Evolutionary conservation across 306 rosid genomes (phyloP), one percentile per base, ranked within the genome.

Genomic region (Dalbergia cochinchinensis): DNA sequence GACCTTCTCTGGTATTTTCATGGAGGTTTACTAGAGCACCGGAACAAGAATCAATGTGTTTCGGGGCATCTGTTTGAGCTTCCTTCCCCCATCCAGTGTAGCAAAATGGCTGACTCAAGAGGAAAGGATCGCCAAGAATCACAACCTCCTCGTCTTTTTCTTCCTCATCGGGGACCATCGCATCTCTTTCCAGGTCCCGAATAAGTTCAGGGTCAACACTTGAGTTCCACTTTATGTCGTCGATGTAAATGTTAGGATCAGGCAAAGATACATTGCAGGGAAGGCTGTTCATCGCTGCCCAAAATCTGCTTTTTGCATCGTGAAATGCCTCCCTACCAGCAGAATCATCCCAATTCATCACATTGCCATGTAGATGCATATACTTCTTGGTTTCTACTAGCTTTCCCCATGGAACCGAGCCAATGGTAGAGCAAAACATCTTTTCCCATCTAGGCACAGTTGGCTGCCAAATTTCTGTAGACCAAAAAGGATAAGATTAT

Each of bases 391-490:
- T 80, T 61, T 92, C 97, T 78, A 90, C 16, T 37, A 92, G 48
- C 79, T 87, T 90, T 65, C 7, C 4, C 97, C 97, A 92, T 3
- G 94, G 83, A 83, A 92, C 78, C 62, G 44, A 79, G 65, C 94
- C 94, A 13, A 87, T 81, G 33, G 47, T 57, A 6, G 11, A 11
- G 73, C 92, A 90, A 80, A 90, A 92, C 59, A 77, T 75, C 83
- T 83, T 92, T 68, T 92, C 97, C 97, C 97, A 92, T 19, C 61
- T 14, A 16, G 94, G 92, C 69, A 87, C 89, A 6, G 80, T 61
- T 3, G 64, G 70, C 72, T 67, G 80, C 88, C 89, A 72, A 80
- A 16, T 78, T 76, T 67, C 90, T 86, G 77, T 33, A 63, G 54
- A 61, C 39, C 55, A 76, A 77, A 58, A 78, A 20, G 42, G 47